Evolutionary conservation across 805 yeast species (phyloP).

Genomic region (Candida wancherniae): DNA sequence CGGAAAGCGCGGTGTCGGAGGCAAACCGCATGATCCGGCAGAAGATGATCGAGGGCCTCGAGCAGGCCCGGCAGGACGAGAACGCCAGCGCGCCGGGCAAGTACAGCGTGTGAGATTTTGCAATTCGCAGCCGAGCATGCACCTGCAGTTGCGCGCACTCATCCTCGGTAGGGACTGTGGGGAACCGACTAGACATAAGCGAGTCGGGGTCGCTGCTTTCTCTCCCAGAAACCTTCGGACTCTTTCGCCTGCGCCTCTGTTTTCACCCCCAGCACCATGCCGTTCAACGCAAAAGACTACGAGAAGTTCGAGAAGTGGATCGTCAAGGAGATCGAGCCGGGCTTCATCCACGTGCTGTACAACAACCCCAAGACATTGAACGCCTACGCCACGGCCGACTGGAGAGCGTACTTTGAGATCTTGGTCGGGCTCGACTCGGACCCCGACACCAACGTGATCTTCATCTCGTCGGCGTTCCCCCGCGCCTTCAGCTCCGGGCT

Average conservation of each 20-base stretch:
- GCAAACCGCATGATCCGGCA: slow-evolving; percentile 57
- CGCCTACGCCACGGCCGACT: slow-evolving; percentile 51
- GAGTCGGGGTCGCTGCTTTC: no score
- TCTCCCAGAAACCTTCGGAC: no score
- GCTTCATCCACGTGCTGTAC: slow-evolving; percentile 53
- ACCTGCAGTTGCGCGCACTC: no score
- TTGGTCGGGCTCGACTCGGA: slow-evolving; percentile 42
- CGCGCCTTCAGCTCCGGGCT: slow-evolving; percentile 61
- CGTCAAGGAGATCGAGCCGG: slow-evolving; percentile 41
- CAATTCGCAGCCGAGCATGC: no score
- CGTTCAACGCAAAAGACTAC: slow-evolving; percentile 4
- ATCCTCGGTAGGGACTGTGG: no score
- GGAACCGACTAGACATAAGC: slow-evolving; percentile 2
- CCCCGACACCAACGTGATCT: slow-evolving; percentile 45
- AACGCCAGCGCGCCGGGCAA: slow-evolving; percentile 41
- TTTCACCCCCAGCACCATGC: slow-evolving; percentile 8
- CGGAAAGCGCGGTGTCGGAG: slow-evolving; percentile 50
- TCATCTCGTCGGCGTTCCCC: slow-evolving; percentile 53
- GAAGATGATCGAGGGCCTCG: slow-evolving; percentile 53
- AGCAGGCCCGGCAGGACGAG: slow-evolving; percentile 43
- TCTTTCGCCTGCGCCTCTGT: no score
- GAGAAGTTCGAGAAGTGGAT: slow-evolving; percentile 19
- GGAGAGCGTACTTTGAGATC: slow-evolving; percentile 52
- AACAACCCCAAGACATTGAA: slow-evolving; percentile 59
- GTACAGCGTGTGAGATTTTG: slow-evolving; percentile 41